A percentile compares a stretch with the other conserved stretches of the same genome.
These are phyloP conservation scores for Ceratocystis diversiconidia DNA, from an alignment of 2,329 filamentous ascomycete genomes.

Conservation along the genomic window DNA sequence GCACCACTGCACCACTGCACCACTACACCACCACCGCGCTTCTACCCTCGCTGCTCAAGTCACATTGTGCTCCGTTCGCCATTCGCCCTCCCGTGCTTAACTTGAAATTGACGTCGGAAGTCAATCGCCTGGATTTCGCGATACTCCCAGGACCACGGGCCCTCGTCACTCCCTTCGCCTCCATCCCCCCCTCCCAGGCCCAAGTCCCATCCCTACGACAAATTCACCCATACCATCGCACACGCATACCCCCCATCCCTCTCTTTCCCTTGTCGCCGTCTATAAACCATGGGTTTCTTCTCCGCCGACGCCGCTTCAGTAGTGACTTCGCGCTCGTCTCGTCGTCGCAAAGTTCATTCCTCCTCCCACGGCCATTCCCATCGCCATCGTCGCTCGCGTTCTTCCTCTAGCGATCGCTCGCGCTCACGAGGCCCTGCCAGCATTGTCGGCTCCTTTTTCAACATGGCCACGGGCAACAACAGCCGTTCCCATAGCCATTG, in stretches of 20 bases:
- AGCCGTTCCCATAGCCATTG: conserved; percentile 34
- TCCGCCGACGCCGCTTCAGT: conserved; percentile 17
- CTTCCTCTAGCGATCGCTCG: conserved; percentile 5
- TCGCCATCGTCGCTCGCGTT: conserved; percentile 6
- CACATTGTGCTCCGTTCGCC: not conserved
- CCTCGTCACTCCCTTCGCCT: not conserved
- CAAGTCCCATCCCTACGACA: not conserved
- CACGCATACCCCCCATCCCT: not conserved
- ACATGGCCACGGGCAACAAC: conserved; percentile 31
- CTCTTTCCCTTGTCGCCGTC: not conserved
- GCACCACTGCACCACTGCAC: not conserved
- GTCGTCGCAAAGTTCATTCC: conserved; percentile 5
- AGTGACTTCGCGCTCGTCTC: conserved; percentile 13
- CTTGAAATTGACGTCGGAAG: not conserved
- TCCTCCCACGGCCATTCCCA: not conserved
- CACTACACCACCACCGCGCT: not conserved
- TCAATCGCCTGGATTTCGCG: not conserved
- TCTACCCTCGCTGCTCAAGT: not conserved
- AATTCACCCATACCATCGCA: not conserved
- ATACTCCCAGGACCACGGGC: not conserved
- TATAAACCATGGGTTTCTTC: conserved; percentile 18
- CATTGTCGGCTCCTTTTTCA: conserved; percentile 26
- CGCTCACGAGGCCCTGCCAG: conserved; percentile 13
- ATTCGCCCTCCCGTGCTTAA: not conserved
- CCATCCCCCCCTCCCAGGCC: not conserved